A percentile compares a stretch with the other conserved stretches of the same genome.
Conservation (phyloP, 306 rosid genomes). For the Cyclanthera cordifolia region DNA sequence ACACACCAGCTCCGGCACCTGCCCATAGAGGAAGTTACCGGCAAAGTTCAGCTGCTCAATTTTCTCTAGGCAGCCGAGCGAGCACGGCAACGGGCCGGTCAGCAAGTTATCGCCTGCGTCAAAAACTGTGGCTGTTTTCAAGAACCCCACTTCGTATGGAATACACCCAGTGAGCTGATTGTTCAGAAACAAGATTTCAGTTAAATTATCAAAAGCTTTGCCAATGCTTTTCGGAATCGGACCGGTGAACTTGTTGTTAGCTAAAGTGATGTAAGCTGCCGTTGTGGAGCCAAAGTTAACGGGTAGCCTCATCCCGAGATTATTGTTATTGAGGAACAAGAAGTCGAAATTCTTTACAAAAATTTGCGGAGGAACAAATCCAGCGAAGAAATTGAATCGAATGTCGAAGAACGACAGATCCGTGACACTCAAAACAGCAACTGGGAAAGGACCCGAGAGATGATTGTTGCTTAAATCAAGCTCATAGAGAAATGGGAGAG, state of each 20-base stretch:
- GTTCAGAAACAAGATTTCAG: constrained; percentile 25
- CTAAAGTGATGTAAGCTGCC: constrained; percentile 26
- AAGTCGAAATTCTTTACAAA: constrained; percentile 19
- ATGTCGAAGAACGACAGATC: constrained; percentile 25
- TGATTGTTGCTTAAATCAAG: constrained; percentile 40
- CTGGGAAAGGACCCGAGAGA: constrained; percentile 27
- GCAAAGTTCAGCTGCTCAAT: constrained; percentile 36
- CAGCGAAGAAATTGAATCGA: constrained; percentile 32
- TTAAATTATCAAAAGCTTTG: constrained; percentile 17
- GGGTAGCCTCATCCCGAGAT: constrained; percentile 20
- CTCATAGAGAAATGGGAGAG: constrained; percentile 28
- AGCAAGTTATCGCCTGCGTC: constrained; percentile 30
- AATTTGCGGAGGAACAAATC: constrained; percentile 24
- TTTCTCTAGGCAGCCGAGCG: constrained; percentile 27
- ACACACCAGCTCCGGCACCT: constrained; percentile 31
- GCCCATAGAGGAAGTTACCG: constrained; percentile 27
- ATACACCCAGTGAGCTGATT: constrained; percentile 33
- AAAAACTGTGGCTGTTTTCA: constrained; percentile 20
- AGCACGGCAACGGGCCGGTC: constrained; percentile 35
- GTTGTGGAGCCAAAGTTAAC: constrained; percentile 25
- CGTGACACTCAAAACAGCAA: constrained; percentile 11
- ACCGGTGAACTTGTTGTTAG: constrained; percentile 37
- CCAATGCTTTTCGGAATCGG: constrained; percentile 38
- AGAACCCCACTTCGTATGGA: constrained; percentile 36
- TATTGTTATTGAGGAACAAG: constrained; percentile 37